Base-by-base conservation (phyloP, 768 basidiomycete genomes). In the Cantharellus anzutake region DNA sequence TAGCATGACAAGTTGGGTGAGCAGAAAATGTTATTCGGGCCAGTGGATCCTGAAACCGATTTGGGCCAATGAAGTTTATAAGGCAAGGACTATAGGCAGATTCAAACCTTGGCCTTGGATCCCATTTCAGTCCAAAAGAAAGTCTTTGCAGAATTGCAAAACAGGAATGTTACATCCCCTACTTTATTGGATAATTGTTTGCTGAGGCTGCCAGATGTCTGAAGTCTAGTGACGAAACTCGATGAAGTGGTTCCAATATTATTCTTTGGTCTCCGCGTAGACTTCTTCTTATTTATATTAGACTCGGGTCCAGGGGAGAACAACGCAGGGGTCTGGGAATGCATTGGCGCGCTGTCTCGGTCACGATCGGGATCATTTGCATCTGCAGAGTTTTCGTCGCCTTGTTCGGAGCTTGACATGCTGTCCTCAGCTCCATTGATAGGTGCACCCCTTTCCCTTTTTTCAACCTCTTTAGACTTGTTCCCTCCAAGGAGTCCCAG, bases 211-310 rank as follows among this genome's bases (percentile, higher is more conserved):
- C 96, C 92, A 48, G 78, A 75, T 59, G 78, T 82, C 65, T 94
- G 90, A 55, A 91, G 73, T 39, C 92, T 80, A 2, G 87, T 84
- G 63, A 97, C 85, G 70, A 97, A 97, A 2, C 87, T 87, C 34
- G 93, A 94, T 3, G 84, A 89, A 1, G 90, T 91, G 0, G 89
- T 89, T 59, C 86, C 78, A 64, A 96, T 82, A 66, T 86, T 94
- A 64, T 89, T 88, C 69, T 88, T 93, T n/a, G 91, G 89, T 40
- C 86, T 76, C 4, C 83, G 72, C 34, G 71, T 67, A 4, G 72
- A 67, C 62, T 82, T 80, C 72, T 82, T 84, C 75, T 85, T 86
- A 59, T 78, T 78, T 4, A 70, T 68, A 2, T 67, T 60, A 37
- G 74, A 63, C 3, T 70, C 66, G 48, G 78, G 72, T 7, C 71